Conservation (phyloP, 805 yeast genomes). For the Hanseniaspora guilliermondii region DNA sequence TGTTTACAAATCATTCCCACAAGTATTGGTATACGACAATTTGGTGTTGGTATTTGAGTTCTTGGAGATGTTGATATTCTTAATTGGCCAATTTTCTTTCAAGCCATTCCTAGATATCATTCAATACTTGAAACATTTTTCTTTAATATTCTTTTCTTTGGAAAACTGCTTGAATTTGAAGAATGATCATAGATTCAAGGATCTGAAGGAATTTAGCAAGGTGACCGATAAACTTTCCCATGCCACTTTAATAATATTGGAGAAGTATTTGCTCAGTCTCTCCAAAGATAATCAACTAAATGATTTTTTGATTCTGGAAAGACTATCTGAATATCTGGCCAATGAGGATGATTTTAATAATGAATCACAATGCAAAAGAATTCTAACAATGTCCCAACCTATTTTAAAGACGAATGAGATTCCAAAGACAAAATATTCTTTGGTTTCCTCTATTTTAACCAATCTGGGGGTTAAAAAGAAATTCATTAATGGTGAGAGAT, state of each 20-base stretch:
- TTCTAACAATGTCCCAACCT: constrained; percentile 21
- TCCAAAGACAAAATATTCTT: constrained; percentile 16
- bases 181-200: neutral
- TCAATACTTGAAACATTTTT: constrained; percentile 2
- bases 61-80: constrained; percentile 24
- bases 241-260: constrained; percentile 27
- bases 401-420: constrained; percentile 22
- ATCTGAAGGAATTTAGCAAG: constrained; percentile 2
- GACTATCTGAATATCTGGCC: constrained; percentile 19
- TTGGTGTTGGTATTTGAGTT: constrained; percentile 30
- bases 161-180: neutral
- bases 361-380: constrained; percentile 20
- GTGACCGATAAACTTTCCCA: constrained; percentile 15
- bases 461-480: neutral
- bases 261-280: constrained; percentile 27
- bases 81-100: neutral
- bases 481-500: constrained; percentile 1
- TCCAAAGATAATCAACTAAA: constrained; percentile 26
- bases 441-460: neutral
- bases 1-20: constrained; percentile 28
- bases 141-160: constrained; percentile 2
- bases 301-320: constrained; percentile 25
- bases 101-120: constrained; percentile 3
- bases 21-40: constrained; percentile 27
- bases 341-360: constrained; percentile 20